Conservation (phyloP, 257 asterid species). For the Orobanche coerulescens region DNA sequence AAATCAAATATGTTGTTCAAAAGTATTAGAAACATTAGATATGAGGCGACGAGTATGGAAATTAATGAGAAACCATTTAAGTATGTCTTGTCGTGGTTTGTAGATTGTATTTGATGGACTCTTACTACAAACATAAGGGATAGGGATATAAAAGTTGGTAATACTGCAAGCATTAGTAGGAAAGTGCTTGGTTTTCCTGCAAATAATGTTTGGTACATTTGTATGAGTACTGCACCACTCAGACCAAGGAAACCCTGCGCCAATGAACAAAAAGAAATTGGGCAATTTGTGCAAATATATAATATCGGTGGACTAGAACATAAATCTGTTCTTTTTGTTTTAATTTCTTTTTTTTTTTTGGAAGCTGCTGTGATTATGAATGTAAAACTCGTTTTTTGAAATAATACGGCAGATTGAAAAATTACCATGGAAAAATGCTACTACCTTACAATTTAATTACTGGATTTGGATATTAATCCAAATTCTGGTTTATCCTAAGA, state of each 20-base stretch:
- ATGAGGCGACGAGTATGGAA: conserved; percentile 52
- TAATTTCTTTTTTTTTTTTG: too few relatives aligned
- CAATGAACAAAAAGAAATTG: conserved; percentile 3
- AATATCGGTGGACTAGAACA: neutral
- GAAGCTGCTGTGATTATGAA: neutral
- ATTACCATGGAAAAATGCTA: too few relatives aligned
- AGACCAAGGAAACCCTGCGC: conserved; percentile 90
- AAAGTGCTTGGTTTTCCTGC: conserved; percentile 61
- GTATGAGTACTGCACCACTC: conserved; percentile 87
- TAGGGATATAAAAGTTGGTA: conserved; percentile 55
- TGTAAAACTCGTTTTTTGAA: neutral
- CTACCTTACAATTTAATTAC: too few relatives aligned
- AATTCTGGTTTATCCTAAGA: too few relatives aligned
- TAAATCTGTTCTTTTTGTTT: too few relatives aligned
- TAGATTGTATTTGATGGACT: conserved; percentile 31
- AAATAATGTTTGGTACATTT: conserved; percentile 61
- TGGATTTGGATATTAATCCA: too few relatives aligned
- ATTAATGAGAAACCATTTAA: conserved; percentile 54
- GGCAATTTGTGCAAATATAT: neutral
- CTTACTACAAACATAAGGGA: conserved; percentile 64
- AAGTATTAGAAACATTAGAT: conserved; percentile 57
- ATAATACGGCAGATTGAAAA: too few relatives aligned
- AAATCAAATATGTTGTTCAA: conserved; percentile 35
- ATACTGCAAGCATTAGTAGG: conserved; percentile 62
- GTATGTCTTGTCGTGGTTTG: conserved; percentile 37